Evolutionary conservation across 768 basidiomycete species (phyloP).

Genomic region (Nidula microcarpa): DNA sequence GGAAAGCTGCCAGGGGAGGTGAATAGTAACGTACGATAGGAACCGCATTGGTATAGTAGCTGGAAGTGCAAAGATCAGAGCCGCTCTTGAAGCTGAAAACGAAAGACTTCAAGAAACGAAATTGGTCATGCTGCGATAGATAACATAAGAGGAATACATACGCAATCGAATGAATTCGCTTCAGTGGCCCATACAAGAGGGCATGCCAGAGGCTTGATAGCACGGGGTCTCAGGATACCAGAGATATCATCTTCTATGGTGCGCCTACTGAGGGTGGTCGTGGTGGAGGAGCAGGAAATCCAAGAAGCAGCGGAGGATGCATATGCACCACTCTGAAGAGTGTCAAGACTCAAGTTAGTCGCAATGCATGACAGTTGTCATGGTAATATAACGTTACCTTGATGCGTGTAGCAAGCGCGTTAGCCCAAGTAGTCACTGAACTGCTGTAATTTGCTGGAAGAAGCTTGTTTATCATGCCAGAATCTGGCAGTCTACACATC

Average conservation of each 20-base stretch:
- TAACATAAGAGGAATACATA: conserved; percentile 9
- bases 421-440: conserved; percentile 36
- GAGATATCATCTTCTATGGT: conserved; percentile 27
- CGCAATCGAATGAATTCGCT: conserved; percentile 42
- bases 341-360: no score
- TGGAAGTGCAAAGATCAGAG: conserved; percentile 42
- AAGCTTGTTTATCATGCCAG: conserved; percentile 35
- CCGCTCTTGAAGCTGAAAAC: conserved; percentile 38
- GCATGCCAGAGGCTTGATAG: conserved; percentile 38
- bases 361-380: no score
- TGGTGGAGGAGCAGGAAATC: conserved; percentile 36
- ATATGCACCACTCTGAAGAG: conserved; percentile 26
- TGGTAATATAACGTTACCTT: conserved; percentile 17
- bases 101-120: conserved; percentile 23
- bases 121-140: no score
- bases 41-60: conserved; percentile 30
- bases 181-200: conserved; percentile 49
- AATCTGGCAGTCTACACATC: conserved; percentile 19
- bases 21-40: conserved; percentile 24
- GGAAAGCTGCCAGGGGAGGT: not conserved
- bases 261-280: conserved; percentile 15
- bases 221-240: conserved; percentile 19
- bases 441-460: conserved; percentile 26
- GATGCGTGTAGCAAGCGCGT: conserved; percentile 35
- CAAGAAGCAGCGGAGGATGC: conserved; percentile 24